Base-by-base conservation (phyloP, 768 basidiomycete genomes). In the Russula foetens region DNA sequence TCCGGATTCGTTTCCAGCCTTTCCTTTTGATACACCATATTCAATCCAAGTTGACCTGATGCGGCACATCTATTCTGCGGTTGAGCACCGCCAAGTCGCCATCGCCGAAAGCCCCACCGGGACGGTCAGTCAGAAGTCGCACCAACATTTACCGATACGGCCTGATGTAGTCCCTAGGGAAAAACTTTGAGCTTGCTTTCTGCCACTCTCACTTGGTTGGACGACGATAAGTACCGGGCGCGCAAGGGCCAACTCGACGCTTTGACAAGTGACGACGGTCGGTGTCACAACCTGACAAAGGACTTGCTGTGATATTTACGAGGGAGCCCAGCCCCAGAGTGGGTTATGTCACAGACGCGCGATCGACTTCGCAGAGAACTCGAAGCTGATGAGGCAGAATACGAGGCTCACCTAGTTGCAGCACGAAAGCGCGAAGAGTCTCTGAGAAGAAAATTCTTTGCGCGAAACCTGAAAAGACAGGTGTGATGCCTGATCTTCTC, bases 101-200 rank as follows among this genome's bases (percentile, higher is more conserved):
- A 86, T 98, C 51, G 80, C 95, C 31, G 92, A 94, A 71, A 90
- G 88, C 65, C 92, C 92, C 0, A 94, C 92, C 0, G 92, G 92
- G 67, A 94, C 92, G 26, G 92, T 91, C 59, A 71, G 81, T 68
- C 45, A 38, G 12, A 53, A 24, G 12, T 8, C 43, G 4, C 41
- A 56, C 23, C 2, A 39, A 23, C 17, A 26, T 9, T 29, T 45
- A 28, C 15, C 58, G 29, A 4, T 14, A 26, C 19, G n/a, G 2
- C 43, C 39, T 21, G 11, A 28, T 53, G 14, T 4, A 7, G 23
- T 11, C 17, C 19, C 2, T 67, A 94, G 92, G 92, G 92, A 28
- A 96, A 96, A 72, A 93, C 92, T 0, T 73, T 93, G 35, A 90
- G 85, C 67, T 76, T 95, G 17, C 77, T 95, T 28, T 90, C 86